Conservation (phyloP, 345 rosid genomes). For the Brassica cretica region DNA sequence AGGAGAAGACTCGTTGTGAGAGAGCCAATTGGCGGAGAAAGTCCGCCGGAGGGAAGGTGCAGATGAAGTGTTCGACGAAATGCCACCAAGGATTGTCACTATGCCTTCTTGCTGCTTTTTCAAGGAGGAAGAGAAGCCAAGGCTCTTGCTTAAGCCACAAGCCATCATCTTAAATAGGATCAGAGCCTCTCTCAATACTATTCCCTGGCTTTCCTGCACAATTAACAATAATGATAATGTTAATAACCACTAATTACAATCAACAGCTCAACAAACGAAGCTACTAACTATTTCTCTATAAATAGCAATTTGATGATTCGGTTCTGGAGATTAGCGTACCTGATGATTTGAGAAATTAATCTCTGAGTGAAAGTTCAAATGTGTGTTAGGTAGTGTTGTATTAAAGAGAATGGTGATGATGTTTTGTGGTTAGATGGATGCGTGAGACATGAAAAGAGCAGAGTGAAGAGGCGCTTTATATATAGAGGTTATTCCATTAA, state of each 20-base stretch:
- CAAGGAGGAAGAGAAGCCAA: constrained; percentile 47
- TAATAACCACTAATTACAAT: constrained; percentile 41
- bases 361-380: background rate
- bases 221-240: constrained; percentile 14
- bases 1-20: constrained; percentile 50
- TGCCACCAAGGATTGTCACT: constrained; percentile 64
- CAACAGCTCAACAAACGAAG: background rate
- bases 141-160: constrained; percentile 47
- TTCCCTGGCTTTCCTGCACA: constrained; percentile 38
- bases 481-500: constrained; percentile 38
- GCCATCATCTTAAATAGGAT: constrained; percentile 44
- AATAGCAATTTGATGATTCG: too few species aligned
- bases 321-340: constrained; percentile 33
- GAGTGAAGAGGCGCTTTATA: constrained; percentile 43
- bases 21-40: constrained; percentile 70
- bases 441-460: constrained; percentile 22
- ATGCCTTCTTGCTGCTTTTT: constrained; percentile 76
- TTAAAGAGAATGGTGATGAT: background rate
- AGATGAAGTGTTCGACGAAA: constrained; percentile 30
- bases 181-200: background rate
- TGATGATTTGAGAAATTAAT: constrained; percentile 8
- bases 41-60: constrained; percentile 73
- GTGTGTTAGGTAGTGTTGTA: constrained; percentile 4
- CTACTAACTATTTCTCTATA: background rate
- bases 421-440: constrained; percentile 25